phyloP scores from a whole-genome alignment of 2,329 filamentous ascomycete species.

The Monosporascus sp. region DNA sequence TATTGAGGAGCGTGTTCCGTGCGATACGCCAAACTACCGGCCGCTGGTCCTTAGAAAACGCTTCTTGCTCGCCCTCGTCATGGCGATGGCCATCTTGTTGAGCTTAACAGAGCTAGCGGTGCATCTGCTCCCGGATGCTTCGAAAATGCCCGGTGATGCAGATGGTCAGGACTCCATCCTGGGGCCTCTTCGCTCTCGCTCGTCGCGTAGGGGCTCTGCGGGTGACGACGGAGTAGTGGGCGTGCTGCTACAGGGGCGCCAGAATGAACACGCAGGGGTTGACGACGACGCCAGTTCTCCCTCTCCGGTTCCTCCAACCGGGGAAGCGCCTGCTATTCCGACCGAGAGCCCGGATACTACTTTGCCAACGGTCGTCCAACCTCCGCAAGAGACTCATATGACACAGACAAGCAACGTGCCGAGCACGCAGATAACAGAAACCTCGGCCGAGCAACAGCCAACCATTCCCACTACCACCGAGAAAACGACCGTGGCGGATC shows the following conservation, averaged over 20 bases:
- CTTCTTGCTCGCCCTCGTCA: conserved; percentile 13
- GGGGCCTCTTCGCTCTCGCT: background rate
- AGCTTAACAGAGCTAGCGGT: conserved; percentile 21
- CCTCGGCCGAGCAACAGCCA: background rate
- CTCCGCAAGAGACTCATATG: background rate
- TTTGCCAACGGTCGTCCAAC: too few relatives aligned
- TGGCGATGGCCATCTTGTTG: conserved; percentile 17
- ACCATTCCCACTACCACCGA: background rate
- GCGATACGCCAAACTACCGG: conserved; percentile 12
- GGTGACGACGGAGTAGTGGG: background rate
- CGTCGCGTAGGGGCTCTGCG: background rate
- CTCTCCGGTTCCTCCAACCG: background rate
- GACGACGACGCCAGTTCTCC: background rate
- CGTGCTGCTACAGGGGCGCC: background rate
- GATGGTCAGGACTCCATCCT: background rate
- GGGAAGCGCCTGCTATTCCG: background rate
- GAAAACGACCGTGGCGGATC: background rate
- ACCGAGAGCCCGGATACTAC: background rate
- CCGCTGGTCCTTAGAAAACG: conserved; percentile 14
- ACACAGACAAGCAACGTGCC: background rate
- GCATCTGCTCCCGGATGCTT: conserved; percentile 22
- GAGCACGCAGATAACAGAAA: background rate
- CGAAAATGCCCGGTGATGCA: background rate
- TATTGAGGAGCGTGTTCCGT: conserved; percentile 9
- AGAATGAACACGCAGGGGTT: background rate